Base-by-base conservation (phyloP, 176 grass and related monocot genomes). In the Eleusine coracana region DNA sequence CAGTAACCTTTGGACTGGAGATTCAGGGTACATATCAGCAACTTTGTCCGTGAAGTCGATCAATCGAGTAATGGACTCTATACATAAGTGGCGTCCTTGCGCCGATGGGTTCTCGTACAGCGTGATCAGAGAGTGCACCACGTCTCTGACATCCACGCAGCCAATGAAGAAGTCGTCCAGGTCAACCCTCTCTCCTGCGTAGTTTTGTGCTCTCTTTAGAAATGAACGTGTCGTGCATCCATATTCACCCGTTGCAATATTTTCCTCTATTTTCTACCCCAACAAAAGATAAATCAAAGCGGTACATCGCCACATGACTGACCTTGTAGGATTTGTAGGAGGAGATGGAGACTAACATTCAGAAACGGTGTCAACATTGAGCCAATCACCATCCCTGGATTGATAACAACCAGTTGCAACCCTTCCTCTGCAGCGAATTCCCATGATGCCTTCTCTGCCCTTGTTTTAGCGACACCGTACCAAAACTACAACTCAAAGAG, bases 371-470 rank as follows among this genome's bases (percentile, higher is more conserved):
- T 49, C 54, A 90, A 34, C 10, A 64, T 48, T 25, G 90, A 84
- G 14, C 92, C 89, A 3, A 87, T 5, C 16, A 92, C 92, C 39
- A 89, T 38, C 23, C 73, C 78, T 3, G 92, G 89, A 80, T 89
- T 89, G n/a, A 92, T 76, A 70, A 85, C 85, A 3, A 85, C 84
- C 20, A 90, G 37, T 75, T 86, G 73, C 64, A 94, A 29, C 11
- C 74, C 84, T 20, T 92, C 89, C 31, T 70, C 42, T 14, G 16
- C 69, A 29, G 85, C 89, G 18, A 92, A 92, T 1, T 86, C 56
- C 89, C 92, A 92, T 27, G 89, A 87, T 6, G 81, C 89, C 39
- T 55, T 87, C 86, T 92, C 92, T 14, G 87, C 89, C 74, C 89
- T 69, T 39, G 84, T 94, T 61, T 94, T 94, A 1, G 92, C 89